Evolutionary conservation across 164 flowering plant species (phyloP).

Genomic region (Vitis rotundifolia): DNA sequence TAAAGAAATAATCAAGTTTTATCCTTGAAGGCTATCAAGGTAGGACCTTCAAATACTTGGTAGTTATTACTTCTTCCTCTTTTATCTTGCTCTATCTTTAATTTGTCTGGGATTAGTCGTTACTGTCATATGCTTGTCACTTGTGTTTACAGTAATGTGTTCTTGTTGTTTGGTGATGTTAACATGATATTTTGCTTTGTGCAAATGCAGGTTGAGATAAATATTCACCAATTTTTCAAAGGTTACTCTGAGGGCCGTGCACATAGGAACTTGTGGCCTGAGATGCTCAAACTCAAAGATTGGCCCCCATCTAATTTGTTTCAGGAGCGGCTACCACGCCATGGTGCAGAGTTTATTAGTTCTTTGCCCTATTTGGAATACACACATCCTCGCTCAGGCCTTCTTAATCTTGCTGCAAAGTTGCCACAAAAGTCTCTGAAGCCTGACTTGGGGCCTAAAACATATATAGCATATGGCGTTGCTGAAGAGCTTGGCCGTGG

Average conservation of each 20-base stretch:
- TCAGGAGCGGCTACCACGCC: slow-evolving; percentile 42
- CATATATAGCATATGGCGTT: slow-evolving; percentile 54
- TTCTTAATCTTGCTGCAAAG: slow-evolving; percentile 42
- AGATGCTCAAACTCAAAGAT: slow-evolving; percentile 47
- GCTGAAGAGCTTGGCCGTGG: slow-evolving; percentile 39
- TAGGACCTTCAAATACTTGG: too few species aligned
- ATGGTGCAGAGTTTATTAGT: slow-evolving; percentile 41
- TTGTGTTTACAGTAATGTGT: too few species aligned
- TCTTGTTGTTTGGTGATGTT: too few species aligned
- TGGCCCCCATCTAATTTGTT: slow-evolving; percentile 47
- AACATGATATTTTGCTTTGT: too few species aligned
- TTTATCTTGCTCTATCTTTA: too few species aligned
- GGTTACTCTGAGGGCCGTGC: slow-evolving; percentile 34
- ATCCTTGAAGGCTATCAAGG: too few species aligned
- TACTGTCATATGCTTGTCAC: too few species aligned
- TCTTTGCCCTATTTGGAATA: slow-evolving; percentile 51
- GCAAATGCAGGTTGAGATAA: slow-evolving; percentile 35
- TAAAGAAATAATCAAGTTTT: too few species aligned
- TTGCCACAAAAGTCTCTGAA: slow-evolving; percentile 31
- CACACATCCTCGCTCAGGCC: slow-evolving; percentile 37
- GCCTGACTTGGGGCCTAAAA: slow-evolving; percentile 55
- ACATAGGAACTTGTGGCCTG: slow-evolving; percentile 26
- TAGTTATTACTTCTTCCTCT: too few species aligned
- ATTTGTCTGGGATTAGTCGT: too few species aligned
- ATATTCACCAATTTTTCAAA: slow-evolving; percentile 38